Conservation (phyloP, 176 grass and related monocot genomes). For the Oryza brachyantha region DNA sequence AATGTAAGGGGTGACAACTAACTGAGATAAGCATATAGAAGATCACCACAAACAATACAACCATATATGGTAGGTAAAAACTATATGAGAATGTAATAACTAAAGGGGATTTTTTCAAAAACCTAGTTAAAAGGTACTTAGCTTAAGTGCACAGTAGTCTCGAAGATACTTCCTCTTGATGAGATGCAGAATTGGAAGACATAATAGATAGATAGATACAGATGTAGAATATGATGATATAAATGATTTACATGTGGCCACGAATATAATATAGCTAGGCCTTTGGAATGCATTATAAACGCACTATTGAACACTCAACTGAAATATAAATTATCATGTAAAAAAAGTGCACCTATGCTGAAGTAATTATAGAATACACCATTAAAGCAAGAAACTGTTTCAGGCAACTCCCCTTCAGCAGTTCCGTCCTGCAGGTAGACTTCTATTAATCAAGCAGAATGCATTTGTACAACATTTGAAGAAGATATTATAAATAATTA, state of each 20-base stretch:
- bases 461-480: not conserved
- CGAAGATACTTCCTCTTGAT: not conserved
- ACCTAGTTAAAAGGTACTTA: not conserved
- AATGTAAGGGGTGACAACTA: not conserved
- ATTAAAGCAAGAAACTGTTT: conserved; percentile 73
- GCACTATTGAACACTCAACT: conserved; percentile 12
- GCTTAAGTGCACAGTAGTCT: not conserved
- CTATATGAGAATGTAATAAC: conserved; percentile 1
- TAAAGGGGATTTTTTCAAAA: not conserved
- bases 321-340: not conserved
- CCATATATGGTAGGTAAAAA: not conserved
- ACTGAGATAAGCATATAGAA: not conserved
- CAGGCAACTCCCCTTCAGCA: conserved; percentile 63
- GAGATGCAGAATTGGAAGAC: not conserved
- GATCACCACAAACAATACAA: not conserved
- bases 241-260: not conserved
- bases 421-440: conserved; percentile 61
- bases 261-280: not conserved
- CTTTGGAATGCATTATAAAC: conserved; percentile 10
- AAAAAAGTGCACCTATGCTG: conserved; percentile 72
- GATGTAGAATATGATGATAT: conserved; percentile 7
- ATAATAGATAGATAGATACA: conserved; percentile 15
- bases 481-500: conserved; percentile 23
- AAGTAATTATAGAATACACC: conserved; percentile 98
- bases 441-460: not conserved